A percentile compares a stretch with the other conserved stretches of the same genome.
Conservation (phyloP, 2,329 filamentous ascomycete species). For the Plenodomus biglobosus region DNA sequence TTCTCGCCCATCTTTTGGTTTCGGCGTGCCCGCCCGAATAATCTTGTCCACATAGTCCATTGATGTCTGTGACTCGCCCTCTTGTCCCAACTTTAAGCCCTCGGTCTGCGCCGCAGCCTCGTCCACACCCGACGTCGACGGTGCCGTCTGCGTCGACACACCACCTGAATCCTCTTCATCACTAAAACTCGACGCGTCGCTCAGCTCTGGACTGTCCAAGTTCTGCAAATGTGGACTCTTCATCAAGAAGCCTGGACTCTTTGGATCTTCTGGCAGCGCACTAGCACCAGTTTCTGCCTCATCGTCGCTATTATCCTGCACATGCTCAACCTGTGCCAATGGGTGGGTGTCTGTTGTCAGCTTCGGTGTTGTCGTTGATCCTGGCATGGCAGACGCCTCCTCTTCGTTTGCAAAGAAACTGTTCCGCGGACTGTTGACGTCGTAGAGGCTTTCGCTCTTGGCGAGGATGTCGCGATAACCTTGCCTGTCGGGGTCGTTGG, state of each 20-base stretch:
- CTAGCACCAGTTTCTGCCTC: slow-evolving; percentile 12
- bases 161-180: slow-evolving; percentile 35
- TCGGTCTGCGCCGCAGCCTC: neutral
- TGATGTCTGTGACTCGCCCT: neutral
- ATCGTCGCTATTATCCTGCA: slow-evolving; percentile 22
- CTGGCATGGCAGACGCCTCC: slow-evolving; percentile 49
- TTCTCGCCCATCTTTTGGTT: neutral
- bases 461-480: slow-evolving; percentile 78
- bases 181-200: slow-evolving; percentile 39
- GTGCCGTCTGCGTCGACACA: slow-evolving; percentile 12
- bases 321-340: slow-evolving; percentile 33
- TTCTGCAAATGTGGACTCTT: slow-evolving; percentile 45
- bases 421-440: slow-evolving; percentile 50
- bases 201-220: slow-evolving; percentile 45
- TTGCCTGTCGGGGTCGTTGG: slow-evolving; percentile 72
- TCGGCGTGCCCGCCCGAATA: neutral
- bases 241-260: slow-evolving; percentile 41
- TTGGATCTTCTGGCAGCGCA: slow-evolving; percentile 25
- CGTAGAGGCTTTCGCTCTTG: slow-evolving; percentile 60
- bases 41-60: neutral
- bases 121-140: slow-evolving; percentile 6
- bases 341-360: slow-evolving; percentile 32
- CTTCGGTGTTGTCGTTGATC: slow-evolving; percentile 33
- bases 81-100: neutral
- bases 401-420: slow-evolving; percentile 47